Evolutionary conservation across 2,329 filamentous ascomycete genomes (phyloP).

Genomic region (Aureobasidium lini): DNA sequence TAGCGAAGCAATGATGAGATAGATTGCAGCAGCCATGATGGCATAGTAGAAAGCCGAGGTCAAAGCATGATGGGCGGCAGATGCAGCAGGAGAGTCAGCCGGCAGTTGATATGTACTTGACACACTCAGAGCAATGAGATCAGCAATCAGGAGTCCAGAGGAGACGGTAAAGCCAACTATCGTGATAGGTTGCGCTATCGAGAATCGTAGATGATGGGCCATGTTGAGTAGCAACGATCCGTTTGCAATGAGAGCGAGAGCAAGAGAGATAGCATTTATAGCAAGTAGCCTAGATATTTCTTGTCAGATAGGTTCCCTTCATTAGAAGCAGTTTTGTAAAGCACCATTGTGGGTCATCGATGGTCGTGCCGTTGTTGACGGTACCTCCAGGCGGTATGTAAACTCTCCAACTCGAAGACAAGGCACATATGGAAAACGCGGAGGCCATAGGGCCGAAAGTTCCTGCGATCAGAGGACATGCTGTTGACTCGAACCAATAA

Average conservation of each 20-base stretch:
- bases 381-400: slow-evolving; percentile 40
- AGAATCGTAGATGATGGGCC: slow-evolving; percentile 48
- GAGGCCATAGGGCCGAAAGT: slow-evolving; percentile 34
- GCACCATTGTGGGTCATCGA: slow-evolving; percentile 49
- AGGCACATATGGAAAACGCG: slow-evolving; percentile 38
- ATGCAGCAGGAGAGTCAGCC: slow-evolving; percentile 20
- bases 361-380: slow-evolving; percentile 37
- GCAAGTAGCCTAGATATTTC: slow-evolving; percentile 37
- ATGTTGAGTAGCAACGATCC: slow-evolving; percentile 51
- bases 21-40: slow-evolving; percentile 49
- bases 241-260: slow-evolving; percentile 48
- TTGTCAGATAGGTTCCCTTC: neutral
- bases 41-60: slow-evolving; percentile 54
- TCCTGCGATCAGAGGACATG: slow-evolving; percentile 48
- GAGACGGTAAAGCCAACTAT: slow-evolving; percentile 53
- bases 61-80: slow-evolving; percentile 34
- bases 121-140: slow-evolving; percentile 41
- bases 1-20: slow-evolving; percentile 48
- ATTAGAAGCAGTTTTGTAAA: neutral
- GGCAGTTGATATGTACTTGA: slow-evolving; percentile 37
- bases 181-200: slow-evolving; percentile 51
- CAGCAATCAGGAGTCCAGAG: slow-evolving; percentile 46
- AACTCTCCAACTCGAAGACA: slow-evolving; percentile 50
- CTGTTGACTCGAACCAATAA: slow-evolving; percentile 57
- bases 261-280: slow-evolving; percentile 50